phyloP scores from a whole-genome alignment of 495 filamentous ascomycete species.

The Aspergillus ellipticus region DNA sequence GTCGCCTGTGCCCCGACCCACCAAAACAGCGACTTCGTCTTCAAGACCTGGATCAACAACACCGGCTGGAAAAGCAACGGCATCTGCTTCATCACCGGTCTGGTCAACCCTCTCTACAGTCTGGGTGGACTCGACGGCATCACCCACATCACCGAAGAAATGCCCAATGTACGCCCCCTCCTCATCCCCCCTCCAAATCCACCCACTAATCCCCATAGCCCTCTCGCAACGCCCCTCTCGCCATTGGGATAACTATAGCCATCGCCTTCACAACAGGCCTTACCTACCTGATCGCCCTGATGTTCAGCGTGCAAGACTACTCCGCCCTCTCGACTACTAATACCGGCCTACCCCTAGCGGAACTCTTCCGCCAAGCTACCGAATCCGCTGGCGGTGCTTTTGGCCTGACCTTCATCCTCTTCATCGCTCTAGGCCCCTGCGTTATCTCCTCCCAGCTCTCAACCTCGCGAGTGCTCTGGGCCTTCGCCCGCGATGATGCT shows the following conservation, averaged over 20 bases:
- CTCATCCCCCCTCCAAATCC: neutral
- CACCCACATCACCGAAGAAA: slow-evolving; percentile 70
- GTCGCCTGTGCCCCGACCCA: slow-evolving; percentile 50
- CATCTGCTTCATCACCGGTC: slow-evolving; percentile 68
- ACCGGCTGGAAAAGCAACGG: slow-evolving; percentile 64
- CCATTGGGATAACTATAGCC: slow-evolving; percentile 11
- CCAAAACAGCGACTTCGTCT: slow-evolving; percentile 57
- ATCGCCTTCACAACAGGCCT: slow-evolving; percentile 44
- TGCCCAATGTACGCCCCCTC: slow-evolving; percentile 45
- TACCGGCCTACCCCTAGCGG: slow-evolving; percentile 62
- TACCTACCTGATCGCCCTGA: slow-evolving; percentile 39
- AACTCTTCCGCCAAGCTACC: slow-evolving; percentile 70
- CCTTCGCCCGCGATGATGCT: slow-evolving; percentile 66
- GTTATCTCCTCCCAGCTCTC: slow-evolving; percentile 52
- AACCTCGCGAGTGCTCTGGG: slow-evolving; percentile 66
- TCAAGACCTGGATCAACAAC: slow-evolving; percentile 59
- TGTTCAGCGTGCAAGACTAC: slow-evolving; percentile 43
- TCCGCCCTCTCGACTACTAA: slow-evolving; percentile 19
- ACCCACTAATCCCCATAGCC: neutral
- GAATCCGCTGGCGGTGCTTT: slow-evolving; percentile 53
- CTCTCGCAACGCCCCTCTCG: slow-evolving; percentile 7
- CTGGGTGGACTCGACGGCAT: slow-evolving; percentile 65
- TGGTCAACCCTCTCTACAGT: slow-evolving; percentile 74
- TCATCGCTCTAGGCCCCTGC: slow-evolving; percentile 49
- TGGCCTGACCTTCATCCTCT: slow-evolving; percentile 9